Conservation (phyloP, 176 grass and related monocot genomes). For the Lolium perenne region DNA sequence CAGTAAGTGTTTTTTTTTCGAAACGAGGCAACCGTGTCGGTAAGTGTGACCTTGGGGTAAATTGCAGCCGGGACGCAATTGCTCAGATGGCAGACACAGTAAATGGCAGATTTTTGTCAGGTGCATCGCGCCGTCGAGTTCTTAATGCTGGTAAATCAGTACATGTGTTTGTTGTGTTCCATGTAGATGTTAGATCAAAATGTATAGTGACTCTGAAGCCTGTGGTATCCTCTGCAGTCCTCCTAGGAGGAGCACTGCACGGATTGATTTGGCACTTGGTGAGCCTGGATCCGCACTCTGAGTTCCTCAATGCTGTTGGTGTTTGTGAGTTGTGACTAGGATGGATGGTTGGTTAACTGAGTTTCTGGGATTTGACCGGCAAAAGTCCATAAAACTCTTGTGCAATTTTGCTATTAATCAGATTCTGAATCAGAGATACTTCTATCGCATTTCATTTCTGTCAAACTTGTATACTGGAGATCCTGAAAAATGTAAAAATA, state of each 20-base stretch:
- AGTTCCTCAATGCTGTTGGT: not conserved
- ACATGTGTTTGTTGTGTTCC: constrained; percentile 29
- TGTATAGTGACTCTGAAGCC: constrained; percentile 7
- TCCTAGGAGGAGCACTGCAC: constrained; percentile 9
- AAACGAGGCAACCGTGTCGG: not conserved
- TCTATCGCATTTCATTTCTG: no score
- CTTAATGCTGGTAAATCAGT: not conserved
- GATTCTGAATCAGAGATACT: not conserved
- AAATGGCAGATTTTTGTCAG: not conserved
- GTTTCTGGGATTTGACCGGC: not conserved
- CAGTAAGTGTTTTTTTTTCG: no score
- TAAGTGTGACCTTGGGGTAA: not conserved
- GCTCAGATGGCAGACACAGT: not conserved
- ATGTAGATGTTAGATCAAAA: not conserved
- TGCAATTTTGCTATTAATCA: not conserved
- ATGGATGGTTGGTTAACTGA: not conserved
- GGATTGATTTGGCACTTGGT: not conserved
- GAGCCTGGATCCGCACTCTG: not conserved
- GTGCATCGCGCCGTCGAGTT: constrained; percentile 22
- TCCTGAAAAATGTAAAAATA: not conserved
- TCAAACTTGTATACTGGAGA: no score
- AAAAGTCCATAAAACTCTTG: not conserved
- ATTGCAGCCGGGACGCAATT: not conserved
- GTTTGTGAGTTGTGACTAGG: not conserved
- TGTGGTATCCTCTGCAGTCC: not conserved